Conservation (phyloP, 108 stramenopile genomes). For the Nitzschia palea region DNA sequence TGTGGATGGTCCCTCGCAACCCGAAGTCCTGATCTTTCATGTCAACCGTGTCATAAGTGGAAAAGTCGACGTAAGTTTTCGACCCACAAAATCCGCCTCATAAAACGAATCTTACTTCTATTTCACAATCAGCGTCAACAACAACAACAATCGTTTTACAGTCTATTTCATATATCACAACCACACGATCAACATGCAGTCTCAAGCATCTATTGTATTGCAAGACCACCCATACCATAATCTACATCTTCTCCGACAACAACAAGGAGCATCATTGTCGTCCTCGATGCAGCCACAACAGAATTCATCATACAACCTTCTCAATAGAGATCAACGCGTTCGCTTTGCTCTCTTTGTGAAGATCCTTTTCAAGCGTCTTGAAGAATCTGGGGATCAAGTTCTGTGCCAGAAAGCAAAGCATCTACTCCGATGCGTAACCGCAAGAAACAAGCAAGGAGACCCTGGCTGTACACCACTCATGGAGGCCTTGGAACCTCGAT, state of each 20-base stretch:
- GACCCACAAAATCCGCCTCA: neutral
- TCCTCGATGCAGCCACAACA: neutral
- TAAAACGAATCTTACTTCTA: neutral
- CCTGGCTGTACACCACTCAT: conserved; percentile 8
- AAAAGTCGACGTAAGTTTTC: neutral
- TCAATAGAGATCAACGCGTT: conserved; percentile 4
- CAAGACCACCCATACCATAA: neutral
- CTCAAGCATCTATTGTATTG: neutral
- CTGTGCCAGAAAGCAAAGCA: neutral
- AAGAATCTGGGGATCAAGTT: neutral
- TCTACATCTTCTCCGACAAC: neutral
- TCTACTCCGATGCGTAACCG: neutral
- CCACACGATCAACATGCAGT: neutral
- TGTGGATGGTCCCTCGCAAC: neutral
- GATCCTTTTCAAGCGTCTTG: conserved; percentile 17
- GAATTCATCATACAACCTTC: too few species aligned
- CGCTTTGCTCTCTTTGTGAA: conserved; percentile 16
- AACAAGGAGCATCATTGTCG: neutral
- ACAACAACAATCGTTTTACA: neutral
- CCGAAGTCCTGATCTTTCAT: neutral
- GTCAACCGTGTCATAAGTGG: too few species aligned
- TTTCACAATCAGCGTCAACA: neutral
- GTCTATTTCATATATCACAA: too few species aligned
- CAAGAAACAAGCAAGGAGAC: conserved; percentile 3
- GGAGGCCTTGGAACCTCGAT: conserved; percentile 3